Evolutionary conservation across 192 early-diverging fungal species (phyloP).

Genomic region (Coemansia sp.): DNA sequence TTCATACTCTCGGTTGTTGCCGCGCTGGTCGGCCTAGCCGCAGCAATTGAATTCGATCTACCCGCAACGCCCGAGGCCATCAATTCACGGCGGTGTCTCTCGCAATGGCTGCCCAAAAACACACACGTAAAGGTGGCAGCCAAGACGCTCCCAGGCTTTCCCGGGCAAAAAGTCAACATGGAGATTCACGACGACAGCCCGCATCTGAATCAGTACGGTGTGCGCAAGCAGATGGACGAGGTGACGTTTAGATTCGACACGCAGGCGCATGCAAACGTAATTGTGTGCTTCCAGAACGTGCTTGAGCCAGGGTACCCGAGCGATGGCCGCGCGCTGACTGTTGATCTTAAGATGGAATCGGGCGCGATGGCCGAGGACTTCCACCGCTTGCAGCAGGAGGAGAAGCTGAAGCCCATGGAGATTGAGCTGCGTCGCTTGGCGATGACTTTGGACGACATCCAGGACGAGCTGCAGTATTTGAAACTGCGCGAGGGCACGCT

Average conservation of each 20-base stretch:
- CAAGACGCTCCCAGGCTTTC: constrained; percentile 65
- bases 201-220: constrained; percentile 69
- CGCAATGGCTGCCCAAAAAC: constrained; percentile 71
- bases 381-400: constrained; percentile 63
- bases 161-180: constrained; percentile 66
- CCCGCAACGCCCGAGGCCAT: constrained; percentile 49
- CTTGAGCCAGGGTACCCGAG: constrained; percentile 57
- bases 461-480: constrained; percentile 83
- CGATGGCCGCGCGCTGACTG: constrained; percentile 54
- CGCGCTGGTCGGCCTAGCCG: constrained; percentile 8
- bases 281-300: constrained; percentile 82
- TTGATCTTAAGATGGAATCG: constrained; percentile 79
- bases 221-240: constrained; percentile 63
- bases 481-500: constrained; percentile 78
- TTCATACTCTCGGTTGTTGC: constrained; percentile 17
- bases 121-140: constrained; percentile 70
- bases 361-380: constrained; percentile 85
- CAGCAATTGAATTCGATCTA: constrained; percentile 83
- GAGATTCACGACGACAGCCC: constrained; percentile 70
- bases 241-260: constrained; percentile 78
- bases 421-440: constrained; percentile 82
- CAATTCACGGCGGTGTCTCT: constrained; percentile 64
- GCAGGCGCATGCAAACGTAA: constrained; percentile 79
- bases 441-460: constrained; percentile 70
- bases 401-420: constrained; percentile 87